Percentiles rank a stretch among this genome's conserved stretches.
Conservation (phyloP, 78 protist species). For the Isochrysis galbana region DNA sequence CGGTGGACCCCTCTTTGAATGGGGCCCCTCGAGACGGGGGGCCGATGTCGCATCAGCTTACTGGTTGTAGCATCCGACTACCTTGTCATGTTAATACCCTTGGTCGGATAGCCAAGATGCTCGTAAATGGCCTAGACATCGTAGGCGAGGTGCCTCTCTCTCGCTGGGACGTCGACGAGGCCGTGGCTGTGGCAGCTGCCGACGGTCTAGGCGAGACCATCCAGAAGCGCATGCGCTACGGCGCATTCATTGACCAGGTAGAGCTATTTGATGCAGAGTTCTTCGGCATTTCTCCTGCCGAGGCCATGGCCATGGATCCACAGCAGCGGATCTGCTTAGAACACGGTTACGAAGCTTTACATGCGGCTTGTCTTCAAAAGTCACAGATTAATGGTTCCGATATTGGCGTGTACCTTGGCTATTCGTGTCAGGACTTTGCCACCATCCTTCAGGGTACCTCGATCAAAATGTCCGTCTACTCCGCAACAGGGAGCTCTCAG, state of each 20-base stretch:
- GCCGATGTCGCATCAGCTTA: background rate
- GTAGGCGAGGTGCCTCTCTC: background rate
- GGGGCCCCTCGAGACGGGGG: too few relatives aligned
- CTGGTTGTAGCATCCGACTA: background rate
- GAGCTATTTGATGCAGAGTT: background rate
- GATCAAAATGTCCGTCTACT: background rate
- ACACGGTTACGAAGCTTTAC: background rate
- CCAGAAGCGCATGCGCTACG: background rate
- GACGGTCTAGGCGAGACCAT: background rate
- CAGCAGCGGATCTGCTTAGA: constrained; percentile 27
- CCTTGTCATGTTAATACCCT: background rate
- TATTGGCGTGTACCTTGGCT: constrained; percentile 19
- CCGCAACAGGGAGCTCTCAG: background rate
- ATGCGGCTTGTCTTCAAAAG: background rate
- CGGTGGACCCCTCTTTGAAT: background rate
- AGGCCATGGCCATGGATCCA: constrained; percentile 31
- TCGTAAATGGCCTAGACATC: background rate
- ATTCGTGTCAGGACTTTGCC: background rate
- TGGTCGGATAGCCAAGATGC: background rate
- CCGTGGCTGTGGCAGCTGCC: background rate
- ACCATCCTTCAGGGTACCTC: too few relatives aligned
- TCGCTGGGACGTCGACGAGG: background rate
- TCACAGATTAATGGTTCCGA: background rate
- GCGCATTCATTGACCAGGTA: background rate
- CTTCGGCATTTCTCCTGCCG: background rate